phyloP scores from a whole-genome alignment of 805 yeast genomes.

The Ogataea ganodermae region DNA sequence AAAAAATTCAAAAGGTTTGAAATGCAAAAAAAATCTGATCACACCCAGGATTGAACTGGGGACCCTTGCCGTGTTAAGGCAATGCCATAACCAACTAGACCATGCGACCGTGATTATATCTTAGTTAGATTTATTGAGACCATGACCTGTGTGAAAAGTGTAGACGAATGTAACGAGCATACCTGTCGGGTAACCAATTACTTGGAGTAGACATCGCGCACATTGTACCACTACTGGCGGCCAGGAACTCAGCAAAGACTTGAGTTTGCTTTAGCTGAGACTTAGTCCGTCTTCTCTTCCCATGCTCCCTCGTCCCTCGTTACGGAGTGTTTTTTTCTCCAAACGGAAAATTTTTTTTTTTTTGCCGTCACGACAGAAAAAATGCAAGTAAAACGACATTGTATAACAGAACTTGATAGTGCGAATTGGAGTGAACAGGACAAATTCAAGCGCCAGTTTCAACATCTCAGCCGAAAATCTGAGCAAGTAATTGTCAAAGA shows the following conservation, averaged over 20 bases:
- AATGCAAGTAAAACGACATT: neutral
- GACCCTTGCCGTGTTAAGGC: constrained; percentile 99
- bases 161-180: neutral
- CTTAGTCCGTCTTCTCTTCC: no score
- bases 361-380: constrained; percentile 10
- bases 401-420: no score
- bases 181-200: neutral
- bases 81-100: constrained; percentile 99
- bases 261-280: no score
- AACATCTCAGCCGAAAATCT: neutral
- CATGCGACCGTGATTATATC: constrained; percentile 50
- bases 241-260: no score
- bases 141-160: neutral
- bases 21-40: constrained; percentile 58
- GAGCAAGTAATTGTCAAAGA: neutral
- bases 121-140: neutral
- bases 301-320: no score
- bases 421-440: no score
- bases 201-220: neutral
- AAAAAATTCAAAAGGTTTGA: neutral
- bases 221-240: no score
- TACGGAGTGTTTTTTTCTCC: neutral
- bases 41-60: constrained; percentile 99
- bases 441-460: neutral
- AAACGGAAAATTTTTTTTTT: constrained; percentile 9